A percentile compares a stretch with the other conserved stretches of the same genome.
Evolutionary conservation across 2,329 filamentous ascomycete species (phyloP).

Genomic region (Penicillium sp.): DNA sequence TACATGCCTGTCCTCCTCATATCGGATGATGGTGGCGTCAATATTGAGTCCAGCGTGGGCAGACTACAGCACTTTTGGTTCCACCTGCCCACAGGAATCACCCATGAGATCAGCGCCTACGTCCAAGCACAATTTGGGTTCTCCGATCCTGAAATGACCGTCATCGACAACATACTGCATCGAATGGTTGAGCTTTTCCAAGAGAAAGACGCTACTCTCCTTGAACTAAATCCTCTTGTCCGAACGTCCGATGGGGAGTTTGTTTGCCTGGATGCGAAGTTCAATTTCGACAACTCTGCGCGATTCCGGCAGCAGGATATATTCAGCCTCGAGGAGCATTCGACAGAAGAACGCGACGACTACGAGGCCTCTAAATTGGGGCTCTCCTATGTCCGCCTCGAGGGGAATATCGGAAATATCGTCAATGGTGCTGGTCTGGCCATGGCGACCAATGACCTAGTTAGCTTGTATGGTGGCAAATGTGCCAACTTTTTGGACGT

Average conservation of each 20-base stretch:
- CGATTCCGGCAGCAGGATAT: conserved; percentile 42
- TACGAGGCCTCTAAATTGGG: conserved; percentile 37
- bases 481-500: conserved; percentile 37
- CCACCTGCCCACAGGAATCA: conserved; percentile 24
- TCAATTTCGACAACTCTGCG: conserved; percentile 52
- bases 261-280: conserved; percentile 40
- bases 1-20: conserved; percentile 41
- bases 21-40: conserved; percentile 33
- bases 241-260: conserved; percentile 31
- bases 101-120: conserved; percentile 21
- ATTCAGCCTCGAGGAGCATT: conserved; percentile 39
- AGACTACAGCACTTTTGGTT: conserved; percentile 31
- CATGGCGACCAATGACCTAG: conserved; percentile 37
- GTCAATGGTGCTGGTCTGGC: conserved; percentile 38
- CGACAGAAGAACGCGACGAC: conserved; percentile 32
- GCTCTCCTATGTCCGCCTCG: conserved; percentile 31
- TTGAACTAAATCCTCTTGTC: conserved; percentile 45
- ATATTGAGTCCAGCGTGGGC: conserved; percentile 31
- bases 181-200: conserved; percentile 40
- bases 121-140: conserved; percentile 27
- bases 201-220: conserved; percentile 48
- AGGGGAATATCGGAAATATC: conserved; percentile 35
- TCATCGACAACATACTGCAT: conserved; percentile 31
- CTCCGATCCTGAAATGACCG: conserved; percentile 23
- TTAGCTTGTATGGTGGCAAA: conserved; percentile 26